phyloP scores from a whole-genome alignment of 2,329 filamentous ascomycete species.

The Rutstroemia sp. region DNA sequence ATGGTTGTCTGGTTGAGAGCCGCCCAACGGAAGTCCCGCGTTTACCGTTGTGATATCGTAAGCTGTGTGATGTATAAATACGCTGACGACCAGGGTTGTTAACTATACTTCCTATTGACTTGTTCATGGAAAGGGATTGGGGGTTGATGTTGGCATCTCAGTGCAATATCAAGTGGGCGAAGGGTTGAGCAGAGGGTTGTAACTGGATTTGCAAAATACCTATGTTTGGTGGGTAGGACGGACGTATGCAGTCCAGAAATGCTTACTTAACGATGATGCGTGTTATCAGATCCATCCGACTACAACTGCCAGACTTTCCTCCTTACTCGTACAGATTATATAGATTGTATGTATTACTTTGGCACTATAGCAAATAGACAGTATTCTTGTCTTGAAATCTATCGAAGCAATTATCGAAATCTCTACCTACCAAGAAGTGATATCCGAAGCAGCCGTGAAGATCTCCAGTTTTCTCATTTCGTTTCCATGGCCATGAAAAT shows the following conservation, averaged over 20 bases:
- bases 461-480: background rate
- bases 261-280: no score
- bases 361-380: no score
- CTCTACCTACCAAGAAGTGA: background rate
- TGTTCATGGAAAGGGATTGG: conserved; percentile 3
- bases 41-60: background rate
- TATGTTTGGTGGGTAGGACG: no score
- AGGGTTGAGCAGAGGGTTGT: background rate
- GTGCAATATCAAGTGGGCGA: background rate
- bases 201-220: no score
- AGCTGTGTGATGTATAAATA: background rate
- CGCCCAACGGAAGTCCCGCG: background rate
- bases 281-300: no score
- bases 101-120: background rate
- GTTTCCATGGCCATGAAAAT: background rate
- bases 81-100: background rate
- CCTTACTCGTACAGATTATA: no score
- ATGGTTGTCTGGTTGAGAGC: background rate
- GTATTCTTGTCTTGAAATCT: no score
- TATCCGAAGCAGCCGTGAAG: background rate
- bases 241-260: no score
- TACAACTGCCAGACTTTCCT: no score
- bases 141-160: background rate
- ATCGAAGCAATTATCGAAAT: no score
- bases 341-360: no score